phyloP scores from a whole-genome alignment of 2,329 filamentous ascomycete species.

The Colletotrichum filicis region DNA sequence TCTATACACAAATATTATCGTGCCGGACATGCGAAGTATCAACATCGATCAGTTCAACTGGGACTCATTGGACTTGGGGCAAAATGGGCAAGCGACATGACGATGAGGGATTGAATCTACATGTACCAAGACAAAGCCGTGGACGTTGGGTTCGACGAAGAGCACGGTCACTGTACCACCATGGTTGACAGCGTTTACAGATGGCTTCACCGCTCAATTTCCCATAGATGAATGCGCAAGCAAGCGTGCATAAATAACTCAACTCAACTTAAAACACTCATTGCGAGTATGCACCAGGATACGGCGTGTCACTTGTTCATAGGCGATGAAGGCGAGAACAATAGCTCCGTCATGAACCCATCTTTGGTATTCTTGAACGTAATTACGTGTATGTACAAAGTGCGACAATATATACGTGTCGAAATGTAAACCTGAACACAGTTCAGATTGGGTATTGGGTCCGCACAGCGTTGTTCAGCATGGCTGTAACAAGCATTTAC shows the following conservation, averaged over 20 bases:
- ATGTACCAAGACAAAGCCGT: background rate
- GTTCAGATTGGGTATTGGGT: background rate
- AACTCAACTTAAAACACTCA: background rate
- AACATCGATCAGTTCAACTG: background rate
- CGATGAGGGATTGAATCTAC: background rate
- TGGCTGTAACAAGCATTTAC: background rate
- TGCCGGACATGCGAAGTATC: background rate
- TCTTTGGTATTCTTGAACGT: background rate
- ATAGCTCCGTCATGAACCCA: background rate
- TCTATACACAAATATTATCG: background rate
- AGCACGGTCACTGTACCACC: background rate
- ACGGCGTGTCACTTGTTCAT: too few species aligned
- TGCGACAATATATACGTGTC: background rate
- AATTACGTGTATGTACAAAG: background rate
- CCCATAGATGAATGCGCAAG: background rate
- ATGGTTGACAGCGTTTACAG: background rate
- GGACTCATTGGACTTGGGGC: background rate
- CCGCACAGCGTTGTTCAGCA: background rate
- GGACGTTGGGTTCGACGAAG: background rate
- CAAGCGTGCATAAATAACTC: background rate
- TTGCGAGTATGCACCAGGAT: background rate
- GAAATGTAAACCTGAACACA: background rate
- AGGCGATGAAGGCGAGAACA: background rate
- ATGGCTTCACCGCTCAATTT: background rate
- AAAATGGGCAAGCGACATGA: background rate